Evolutionary conservation across 345 rosid species (phyloP).

Genomic region (Eucalyptus grandis): DNA sequence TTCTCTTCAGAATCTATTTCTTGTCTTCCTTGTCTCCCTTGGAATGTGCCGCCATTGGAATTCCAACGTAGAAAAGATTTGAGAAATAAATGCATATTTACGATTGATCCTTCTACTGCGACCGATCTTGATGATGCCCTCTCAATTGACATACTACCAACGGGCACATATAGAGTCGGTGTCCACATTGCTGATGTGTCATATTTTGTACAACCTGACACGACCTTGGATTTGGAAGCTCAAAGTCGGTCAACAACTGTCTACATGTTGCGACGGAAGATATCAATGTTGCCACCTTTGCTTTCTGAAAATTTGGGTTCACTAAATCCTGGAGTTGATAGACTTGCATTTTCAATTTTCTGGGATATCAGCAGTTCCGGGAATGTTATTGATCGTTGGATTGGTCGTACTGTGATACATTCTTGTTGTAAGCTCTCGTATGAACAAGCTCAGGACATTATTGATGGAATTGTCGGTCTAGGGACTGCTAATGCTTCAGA

Average conservation of each 20-base stretch:
- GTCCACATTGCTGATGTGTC: constrained; percentile 91
- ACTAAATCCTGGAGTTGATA: constrained; percentile 73
- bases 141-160: constrained; percentile 52
- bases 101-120: constrained; percentile 71
- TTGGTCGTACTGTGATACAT: constrained; percentile 60
- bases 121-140: constrained; percentile 91
- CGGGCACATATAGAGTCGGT: constrained; percentile 59
- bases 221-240: constrained; percentile 71
- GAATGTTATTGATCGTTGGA: constrained; percentile 59
- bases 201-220: constrained; percentile 73
- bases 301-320: constrained; percentile 69
- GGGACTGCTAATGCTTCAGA: constrained; percentile 5
- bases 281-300: constrained; percentile 74
- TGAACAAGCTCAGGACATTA: constrained; percentile 60
- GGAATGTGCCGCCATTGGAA: constrained; percentile 72
- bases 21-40: constrained; percentile 56
- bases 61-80: constrained; percentile 46
- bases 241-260: constrained; percentile 70
- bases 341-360: constrained; percentile 76
- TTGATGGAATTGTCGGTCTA: constrained; percentile 21
- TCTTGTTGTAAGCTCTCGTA: constrained; percentile 94
- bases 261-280: constrained; percentile 47
- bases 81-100: constrained; percentile 61
- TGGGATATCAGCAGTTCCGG: constrained; percentile 62
- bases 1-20: constrained; percentile 46